Base-by-base conservation (phyloP, 176 grass and related monocot species). In the Triticum urartu region DNA sequence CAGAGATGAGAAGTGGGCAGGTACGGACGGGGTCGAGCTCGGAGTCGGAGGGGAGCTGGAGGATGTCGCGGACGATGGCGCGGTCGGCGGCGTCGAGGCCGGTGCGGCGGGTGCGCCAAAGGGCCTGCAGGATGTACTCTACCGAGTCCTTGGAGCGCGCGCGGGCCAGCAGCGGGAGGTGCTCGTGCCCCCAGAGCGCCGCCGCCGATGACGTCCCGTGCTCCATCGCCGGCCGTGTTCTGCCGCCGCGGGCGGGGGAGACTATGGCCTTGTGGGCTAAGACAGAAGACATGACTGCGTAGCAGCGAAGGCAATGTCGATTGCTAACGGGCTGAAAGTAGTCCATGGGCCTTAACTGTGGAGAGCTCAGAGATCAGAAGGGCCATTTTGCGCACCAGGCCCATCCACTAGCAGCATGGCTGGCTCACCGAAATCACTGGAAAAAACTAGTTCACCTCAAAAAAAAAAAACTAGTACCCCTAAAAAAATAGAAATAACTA, bases 71-170 rank as follows among this genome's bases (percentile, higher is more conserved):
- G 87, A 93, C 85, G 67, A 92, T 78, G 69, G 86, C 64, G 81
- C 95, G 93, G 83, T 98, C 95, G 83, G 95, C 81, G 89, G 93
- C 86, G 88, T 98, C 95, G 80, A 98, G 93, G 52, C 91, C 95
- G 12, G 95, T 95, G 63, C 89, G 85, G 83, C 95, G 93, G 36
- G 93, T 98, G 72, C 95, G 93, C 93, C 95, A 98, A 56, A 98
- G 88, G 36, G 91, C 95, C 91, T 98, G 93, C 34, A 98, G 88
- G 82, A 98, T 75, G 86, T 95, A 95, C 75, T 98, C 95, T 67
- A 98, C 88, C 9, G 91, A 94, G 5, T 98, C 95, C 93, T 98
- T 98, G 28, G 95, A 98, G 34, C 81, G 86, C 74, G 93, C 90
- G 48, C 91, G 85, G 36, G 89, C 86, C 34, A 95, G 88, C 7